These are phyloP conservation scores for Arctostaphylos glauca DNA, from an alignment of 148 eudicot species.

Conservation along the genomic window DNA sequence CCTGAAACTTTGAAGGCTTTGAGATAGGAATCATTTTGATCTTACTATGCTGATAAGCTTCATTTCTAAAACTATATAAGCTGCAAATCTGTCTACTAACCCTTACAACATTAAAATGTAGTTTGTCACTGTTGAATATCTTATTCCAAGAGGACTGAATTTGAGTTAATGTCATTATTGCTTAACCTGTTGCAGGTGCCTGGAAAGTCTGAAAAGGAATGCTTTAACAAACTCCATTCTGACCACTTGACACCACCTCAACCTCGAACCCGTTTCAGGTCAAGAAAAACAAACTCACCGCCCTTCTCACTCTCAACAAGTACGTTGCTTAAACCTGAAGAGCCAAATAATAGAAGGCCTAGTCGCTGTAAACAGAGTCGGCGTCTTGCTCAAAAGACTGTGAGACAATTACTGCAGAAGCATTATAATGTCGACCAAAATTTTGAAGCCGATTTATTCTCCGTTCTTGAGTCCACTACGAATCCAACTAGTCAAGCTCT, in stretches of 20 bases:
- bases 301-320: conserved; percentile 39
- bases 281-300: conserved; percentile 33
- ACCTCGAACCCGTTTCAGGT: conserved; percentile 47
- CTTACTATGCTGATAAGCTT: neutral
- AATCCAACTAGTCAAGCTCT: conserved; percentile 22
- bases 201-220: conserved; percentile 90
- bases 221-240: conserved; percentile 79
- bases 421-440: conserved; percentile 44
- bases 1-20: neutral
- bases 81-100: neutral
- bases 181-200: conserved; percentile 57
- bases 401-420: conserved; percentile 63
- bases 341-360: conserved; percentile 36
- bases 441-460: conserved; percentile 53
- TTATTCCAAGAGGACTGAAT: neutral
- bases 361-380: conserved; percentile 34
- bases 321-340: conserved; percentile 40
- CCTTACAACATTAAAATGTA: neutral
- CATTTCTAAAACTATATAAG: neutral
- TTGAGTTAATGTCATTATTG: neutral
- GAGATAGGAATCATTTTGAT: conserved; percentile 3
- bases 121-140: neutral
- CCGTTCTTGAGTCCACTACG: conserved; percentile 50
- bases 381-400: conserved; percentile 55
- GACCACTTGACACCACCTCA: conserved; percentile 61